These are phyloP conservation scores for Aspergillus vadensis DNA, from an alignment of 2,329 filamentous ascomycete genomes.

Conservation along the genomic window DNA sequence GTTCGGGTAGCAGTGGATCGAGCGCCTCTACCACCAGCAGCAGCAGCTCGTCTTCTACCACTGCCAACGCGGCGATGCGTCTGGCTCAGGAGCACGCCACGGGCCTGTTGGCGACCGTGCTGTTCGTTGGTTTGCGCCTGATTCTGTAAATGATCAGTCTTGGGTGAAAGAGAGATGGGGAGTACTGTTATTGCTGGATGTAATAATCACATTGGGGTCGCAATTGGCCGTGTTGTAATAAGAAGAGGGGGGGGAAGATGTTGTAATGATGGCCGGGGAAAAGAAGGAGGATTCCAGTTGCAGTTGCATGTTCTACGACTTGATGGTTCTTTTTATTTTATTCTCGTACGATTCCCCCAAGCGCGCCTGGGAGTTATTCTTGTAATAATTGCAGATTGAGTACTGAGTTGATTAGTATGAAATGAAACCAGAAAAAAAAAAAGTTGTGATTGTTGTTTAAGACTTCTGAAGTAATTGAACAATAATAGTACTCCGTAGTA, in stretches of 20 bases:
- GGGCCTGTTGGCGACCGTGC: constrained; percentile 53
- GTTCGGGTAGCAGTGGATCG: constrained; percentile 27
- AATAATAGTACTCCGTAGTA: not conserved
- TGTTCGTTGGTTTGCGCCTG: constrained; percentile 60
- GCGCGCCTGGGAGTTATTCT: not conserved
- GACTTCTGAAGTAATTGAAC: not conserved
- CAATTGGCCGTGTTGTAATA: not conserved
- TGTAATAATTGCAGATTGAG: constrained; percentile 1
- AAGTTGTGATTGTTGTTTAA: not conserved
- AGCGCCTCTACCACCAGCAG: constrained; percentile 35
- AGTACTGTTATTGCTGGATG: not conserved
- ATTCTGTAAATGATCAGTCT: constrained; percentile 50
- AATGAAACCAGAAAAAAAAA: not conserved
- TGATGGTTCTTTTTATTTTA: not conserved
- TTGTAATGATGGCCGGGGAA: not conserved
- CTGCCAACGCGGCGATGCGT: constrained; percentile 49
- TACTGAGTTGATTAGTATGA: not conserved
- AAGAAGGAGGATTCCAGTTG: not conserved
- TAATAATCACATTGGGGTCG: not conserved
- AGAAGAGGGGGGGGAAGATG: not conserved
- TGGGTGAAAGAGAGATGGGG: not conserved
- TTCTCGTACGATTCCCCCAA: constrained; percentile 7
- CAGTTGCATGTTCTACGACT: constrained; percentile 10
- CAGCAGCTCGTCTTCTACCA: constrained; percentile 24
- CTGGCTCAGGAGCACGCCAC: constrained; percentile 55